These are phyloP conservation scores for Chernovozyma sophiae-reginae DNA, from an alignment of 1,139 yeast genomes.

Conservation along the genomic window DNA sequence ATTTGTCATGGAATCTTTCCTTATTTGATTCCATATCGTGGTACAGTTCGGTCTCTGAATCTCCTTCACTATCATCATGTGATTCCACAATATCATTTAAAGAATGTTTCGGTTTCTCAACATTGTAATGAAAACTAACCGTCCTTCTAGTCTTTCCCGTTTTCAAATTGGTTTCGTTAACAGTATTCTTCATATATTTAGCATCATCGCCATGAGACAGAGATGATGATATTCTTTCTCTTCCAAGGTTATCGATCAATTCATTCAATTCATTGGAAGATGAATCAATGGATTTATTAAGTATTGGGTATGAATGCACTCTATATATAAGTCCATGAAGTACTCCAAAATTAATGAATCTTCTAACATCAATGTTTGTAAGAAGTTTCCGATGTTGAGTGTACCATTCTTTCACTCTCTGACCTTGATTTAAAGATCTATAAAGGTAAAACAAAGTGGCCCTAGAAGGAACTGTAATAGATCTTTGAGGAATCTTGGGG, in stretches of 20 bases:
- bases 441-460: slow-evolving; percentile 71
- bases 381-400: slow-evolving; percentile 54
- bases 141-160: slow-evolving; percentile 20
- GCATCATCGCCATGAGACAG: slow-evolving; percentile 7
- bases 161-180: slow-evolving; percentile 26
- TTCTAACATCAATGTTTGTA: slow-evolving; percentile 67
- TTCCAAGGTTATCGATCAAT: slow-evolving; percentile 19
- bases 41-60: slow-evolving; percentile 8
- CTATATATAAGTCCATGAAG: slow-evolving; percentile 78
- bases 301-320: slow-evolving; percentile 71
- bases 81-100: slow-evolving; percentile 6
- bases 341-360: slow-evolving; percentile 85
- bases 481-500: slow-evolving; percentile 8
- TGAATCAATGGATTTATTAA: slow-evolving; percentile 34
- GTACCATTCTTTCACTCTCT: slow-evolving; percentile 79
- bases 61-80: slow-evolving; percentile 5
- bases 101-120: slow-evolving; percentile 7
- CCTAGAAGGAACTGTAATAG: slow-evolving; percentile 53
- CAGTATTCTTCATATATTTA: slow-evolving; percentile 21
- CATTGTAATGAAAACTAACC: slow-evolving; percentile 33
- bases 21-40: slow-evolving; percentile 4
- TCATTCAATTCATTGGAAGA: slow-evolving; percentile 25
- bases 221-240: slow-evolving; percentile 1
- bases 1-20: slow-evolving; percentile 2
- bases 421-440: slow-evolving; percentile 74